These are phyloP conservation scores for Naganishia antarctica DNA, from an alignment of 768 basidiomycete species.

Conservation along the genomic window DNA sequence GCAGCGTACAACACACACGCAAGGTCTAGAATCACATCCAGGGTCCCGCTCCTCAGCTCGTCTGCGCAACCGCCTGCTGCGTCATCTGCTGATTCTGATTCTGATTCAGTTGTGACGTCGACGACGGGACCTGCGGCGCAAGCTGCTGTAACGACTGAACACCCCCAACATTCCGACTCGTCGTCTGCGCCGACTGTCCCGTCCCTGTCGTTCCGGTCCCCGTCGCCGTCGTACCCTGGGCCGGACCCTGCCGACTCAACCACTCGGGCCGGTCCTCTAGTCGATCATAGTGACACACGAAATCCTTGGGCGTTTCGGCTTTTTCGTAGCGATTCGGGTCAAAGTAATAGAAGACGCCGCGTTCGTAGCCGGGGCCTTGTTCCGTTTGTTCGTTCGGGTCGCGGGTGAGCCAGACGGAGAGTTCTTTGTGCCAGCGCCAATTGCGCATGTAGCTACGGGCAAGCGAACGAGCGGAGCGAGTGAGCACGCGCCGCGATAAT, in stretches of 20 bases:
- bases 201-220: not conserved
- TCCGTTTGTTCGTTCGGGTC: slow-evolving; percentile 60
- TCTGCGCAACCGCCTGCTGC: not conserved
- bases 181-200: not conserved
- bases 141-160: not conserved
- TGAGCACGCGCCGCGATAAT: no score
- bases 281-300: slow-evolving; percentile 28
- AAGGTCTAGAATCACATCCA: no score
- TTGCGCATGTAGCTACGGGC: slow-evolving; percentile 75
- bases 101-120: not conserved
- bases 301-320: slow-evolving; percentile 43
- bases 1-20: no score
- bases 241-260: slow-evolving; percentile 7
- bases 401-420: slow-evolving; percentile 81
- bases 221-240: not conserved
- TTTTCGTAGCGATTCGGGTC: slow-evolving; percentile 39
- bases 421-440: slow-evolving; percentile 94
- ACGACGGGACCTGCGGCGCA: not conserved
- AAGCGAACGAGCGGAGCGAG: not conserved
- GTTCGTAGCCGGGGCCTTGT: slow-evolving; percentile 56
- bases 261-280: slow-evolving; percentile 29
- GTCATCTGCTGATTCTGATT: not conserved
- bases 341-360: slow-evolving; percentile 83
- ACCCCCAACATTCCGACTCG: not conserved
- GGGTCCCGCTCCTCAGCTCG: not conserved